Base-by-base conservation (phyloP, 192 early-diverging fungal genomes). In the Backusella liffmaniae region DNA sequence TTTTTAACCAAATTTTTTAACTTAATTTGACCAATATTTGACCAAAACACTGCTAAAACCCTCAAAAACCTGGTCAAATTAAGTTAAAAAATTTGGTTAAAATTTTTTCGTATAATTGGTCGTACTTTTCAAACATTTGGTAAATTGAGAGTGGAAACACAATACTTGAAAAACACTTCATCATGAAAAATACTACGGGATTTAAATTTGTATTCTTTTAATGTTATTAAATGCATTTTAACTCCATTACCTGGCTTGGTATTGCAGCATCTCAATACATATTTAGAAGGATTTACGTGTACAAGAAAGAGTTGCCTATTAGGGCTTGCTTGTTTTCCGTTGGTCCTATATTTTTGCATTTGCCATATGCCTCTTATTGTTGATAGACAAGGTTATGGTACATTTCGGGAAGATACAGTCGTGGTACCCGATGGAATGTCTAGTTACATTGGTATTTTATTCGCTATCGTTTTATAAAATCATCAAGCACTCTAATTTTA, bases 181-280 rank as follows among this genome's bases (percentile, higher is more conserved):
- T n/a, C 26, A 29, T 62, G 56, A 62, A 29, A 62, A 62, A 59
- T 13, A 1, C 23, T 3, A 29, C 23, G 56, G 21, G 12, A 62
- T 62, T 29, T 62, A 8, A 62, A 62, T 26, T 62, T 21, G 21
- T 56, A 26, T 62, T 29, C 13, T 44, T 16, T 44, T 44, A 16
- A 26, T 59, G 29, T 59, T 12, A 3, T 59, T 23, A 59, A 59
- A 23, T 62, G 9, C 9, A 10, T 12, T n/a, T 62, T 10, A 93
- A 94, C 1, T 91, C 96, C 67, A 85, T 93, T 66, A 92, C 93
- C 67, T 98, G 97, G 95, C 56, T 95, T 32, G 94, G 92, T 67
- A 96, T 98, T 80, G 88, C 88, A 39, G 73, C 93, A 15, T 91
- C 91, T 46, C 96, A 98, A 74, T 91, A 88, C 76, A 91, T 95